Evolutionary conservation across 176 grass and related monocot genomes (phyloP), one percentile per base, ranked within the genome.

Genomic region (Saccharum officinarum): DNA sequence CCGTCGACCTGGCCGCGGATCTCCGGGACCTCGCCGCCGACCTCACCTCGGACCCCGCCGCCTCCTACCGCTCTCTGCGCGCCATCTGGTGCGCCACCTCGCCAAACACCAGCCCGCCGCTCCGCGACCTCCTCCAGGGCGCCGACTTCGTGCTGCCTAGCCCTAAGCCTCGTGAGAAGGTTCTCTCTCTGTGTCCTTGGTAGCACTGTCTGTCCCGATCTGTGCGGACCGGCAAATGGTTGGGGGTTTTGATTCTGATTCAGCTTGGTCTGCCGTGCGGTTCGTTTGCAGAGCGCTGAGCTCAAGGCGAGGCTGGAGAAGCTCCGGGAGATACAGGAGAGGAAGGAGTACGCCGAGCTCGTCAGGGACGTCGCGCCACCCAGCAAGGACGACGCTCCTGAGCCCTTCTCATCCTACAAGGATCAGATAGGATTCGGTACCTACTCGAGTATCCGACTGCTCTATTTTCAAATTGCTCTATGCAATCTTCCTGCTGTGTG

Each of bases 361-460:
- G 87, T 95, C 67, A 98, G 62, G 81, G 93, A 98, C 73, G 85
- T 98, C 14, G 88, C 30, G 6, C 91, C 86, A 0, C 67, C 67
- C 67, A 90, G 87, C 33, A 94, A 84, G 86, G 73, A 87, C 65
- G 85, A 91, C 57, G 76, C 44, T 10, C 63, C 85, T n/a, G 97
- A 96, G 73, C 92, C 93, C 18, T 99, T 99, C 79, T 99, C 93
- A 68, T 91, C 92, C 3, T 99, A 99, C 86, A 99, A 99, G 72
- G 90, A 99, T 78, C 97, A 99, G 84, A 94, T 99, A 6, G 97
- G 97, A 84, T 95, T 95, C 79, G 97, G 93, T 98, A 90, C 30
- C 89, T 92, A 92, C 18, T 1, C 1, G 28, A n/a, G n/a, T n/a
- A n/a, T n/a, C 11, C 10, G 77, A 11, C 52, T 34, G 30, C 30